Percentiles rank a stretch among this genome's conserved stretches.
These are phyloP conservation scores for Mortierella alpina DNA, from an alignment of 192 early-diverging fungal species.

Conservation along the genomic window DNA sequence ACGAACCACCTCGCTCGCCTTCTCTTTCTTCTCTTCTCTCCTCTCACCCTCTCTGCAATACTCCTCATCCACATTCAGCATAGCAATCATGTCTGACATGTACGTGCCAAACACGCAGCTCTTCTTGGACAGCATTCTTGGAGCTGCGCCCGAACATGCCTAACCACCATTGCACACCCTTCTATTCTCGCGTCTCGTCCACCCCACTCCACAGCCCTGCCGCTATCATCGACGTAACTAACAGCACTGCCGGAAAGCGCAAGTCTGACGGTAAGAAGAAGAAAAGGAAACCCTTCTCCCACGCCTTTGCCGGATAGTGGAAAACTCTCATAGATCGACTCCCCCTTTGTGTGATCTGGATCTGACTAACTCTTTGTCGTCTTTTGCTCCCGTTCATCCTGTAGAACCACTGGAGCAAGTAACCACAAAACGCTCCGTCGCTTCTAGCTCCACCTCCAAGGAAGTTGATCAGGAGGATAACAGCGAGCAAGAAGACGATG, in stretches of 20 bases:
- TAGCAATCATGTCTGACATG: constrained; percentile 6
- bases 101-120: background rate
- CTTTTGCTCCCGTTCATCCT: background rate
- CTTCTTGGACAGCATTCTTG: background rate
- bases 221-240: background rate
- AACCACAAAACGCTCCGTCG: constrained; percentile 29
- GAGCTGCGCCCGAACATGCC: background rate
- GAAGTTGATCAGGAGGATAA: constrained; percentile 29
- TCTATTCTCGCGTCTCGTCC: background rate
- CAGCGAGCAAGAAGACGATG: constrained; percentile 46
- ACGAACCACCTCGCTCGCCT: background rate
- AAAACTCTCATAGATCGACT: background rate
- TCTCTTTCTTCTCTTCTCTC: background rate
- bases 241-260: constrained; percentile 28
- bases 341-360: background rate
- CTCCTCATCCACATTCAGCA: background rate
- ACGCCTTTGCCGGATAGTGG: background rate
- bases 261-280: constrained; percentile 31
- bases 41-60: background rate
- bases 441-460: constrained; percentile 29
- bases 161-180: background rate
- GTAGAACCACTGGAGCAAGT: constrained; percentile 24
- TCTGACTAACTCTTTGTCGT: background rate
- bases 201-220: background rate
- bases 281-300: background rate